Conservation (phyloP, 345 rosid genomes). For the Aethionema arabicum region DNA sequence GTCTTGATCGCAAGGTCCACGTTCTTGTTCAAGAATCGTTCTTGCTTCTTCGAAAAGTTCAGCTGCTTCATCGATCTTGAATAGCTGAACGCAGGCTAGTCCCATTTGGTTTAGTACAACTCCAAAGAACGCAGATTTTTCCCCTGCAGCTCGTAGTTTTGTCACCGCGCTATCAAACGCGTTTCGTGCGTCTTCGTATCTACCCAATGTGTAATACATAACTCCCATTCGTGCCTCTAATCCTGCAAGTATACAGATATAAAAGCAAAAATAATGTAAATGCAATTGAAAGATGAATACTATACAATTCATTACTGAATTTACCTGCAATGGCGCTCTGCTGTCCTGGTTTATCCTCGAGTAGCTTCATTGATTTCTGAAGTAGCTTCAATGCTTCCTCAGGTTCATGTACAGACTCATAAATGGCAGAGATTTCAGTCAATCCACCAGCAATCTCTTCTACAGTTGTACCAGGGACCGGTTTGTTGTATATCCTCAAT, state of each 20-base stretch:
- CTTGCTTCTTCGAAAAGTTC: slow-evolving; percentile 96
- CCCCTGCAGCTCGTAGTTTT: slow-evolving; percentile 87
- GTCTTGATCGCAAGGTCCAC: slow-evolving; percentile 96
- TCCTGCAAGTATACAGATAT: slow-evolving; percentile 39
- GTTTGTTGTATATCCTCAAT: slow-evolving; percentile 84
- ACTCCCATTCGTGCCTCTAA: slow-evolving; percentile 98
- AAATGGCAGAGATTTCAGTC: slow-evolving; percentile 89
- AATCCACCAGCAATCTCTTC: slow-evolving; percentile 93
- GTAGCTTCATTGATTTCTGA: slow-evolving; percentile 86
- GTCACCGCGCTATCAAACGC: slow-evolving; percentile 79
- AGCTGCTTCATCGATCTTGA: slow-evolving; percentile 95
- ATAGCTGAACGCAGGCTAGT: slow-evolving; percentile 92
- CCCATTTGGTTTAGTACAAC: slow-evolving; percentile 99
- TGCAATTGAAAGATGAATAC: slow-evolving; percentile 1
- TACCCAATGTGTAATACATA: slow-evolving; percentile 89
- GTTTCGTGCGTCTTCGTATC: slow-evolving; percentile 86
- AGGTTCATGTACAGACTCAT: slow-evolving; percentile 96
- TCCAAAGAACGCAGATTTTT: slow-evolving; percentile 95
- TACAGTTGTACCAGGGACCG: slow-evolving; percentile 89
- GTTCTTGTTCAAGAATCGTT: slow-evolving; percentile 79
- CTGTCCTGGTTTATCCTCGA: slow-evolving; percentile 98
- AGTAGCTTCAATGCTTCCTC: slow-evolving; percentile 96
- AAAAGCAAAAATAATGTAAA: slow-evolving; percentile 12
- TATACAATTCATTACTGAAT: background rate
- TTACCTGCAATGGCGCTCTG: slow-evolving; percentile 78